Percentiles rank a stretch among this genome's conserved stretches.
Evolutionary conservation across 176 grass and related monocot genomes (phyloP).

Genomic region (Oryza brachyantha): DNA sequence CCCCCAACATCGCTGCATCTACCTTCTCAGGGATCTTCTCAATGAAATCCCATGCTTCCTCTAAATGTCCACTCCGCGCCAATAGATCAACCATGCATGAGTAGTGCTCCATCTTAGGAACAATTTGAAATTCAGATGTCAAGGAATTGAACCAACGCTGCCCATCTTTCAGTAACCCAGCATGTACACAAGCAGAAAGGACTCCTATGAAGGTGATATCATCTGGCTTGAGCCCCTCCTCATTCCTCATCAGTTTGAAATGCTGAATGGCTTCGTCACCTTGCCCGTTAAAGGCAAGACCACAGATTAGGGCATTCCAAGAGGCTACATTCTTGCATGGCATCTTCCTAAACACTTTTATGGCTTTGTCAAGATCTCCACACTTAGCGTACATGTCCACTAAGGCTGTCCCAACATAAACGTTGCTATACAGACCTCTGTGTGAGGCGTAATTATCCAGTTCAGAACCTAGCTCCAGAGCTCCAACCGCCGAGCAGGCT

Average conservation of each 20-base stretch:
- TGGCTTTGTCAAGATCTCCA: constrained; percentile 55
- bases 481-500: constrained; percentile 70
- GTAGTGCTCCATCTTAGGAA: constrained; percentile 75
- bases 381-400: constrained; percentile 92
- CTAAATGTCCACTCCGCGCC: constrained; percentile 62
- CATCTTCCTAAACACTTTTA: constrained; percentile 59
- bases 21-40: constrained; percentile 59
- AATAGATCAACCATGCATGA: constrained; percentile 88
- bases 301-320: constrained; percentile 89
- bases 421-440: constrained; percentile 57
- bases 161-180: constrained; percentile 62
- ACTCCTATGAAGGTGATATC: constrained; percentile 73
- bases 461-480: constrained; percentile 62
- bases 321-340: constrained; percentile 64
- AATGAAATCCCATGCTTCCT: constrained; percentile 76
- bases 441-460: constrained; percentile 53
- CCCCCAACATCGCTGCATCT: constrained; percentile 75
- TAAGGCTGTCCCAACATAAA: constrained; percentile 77
- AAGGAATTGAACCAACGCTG: constrained; percentile 59
- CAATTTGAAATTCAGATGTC: constrained; percentile 46
- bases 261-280: constrained; percentile 54
- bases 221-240: constrained; percentile 45
- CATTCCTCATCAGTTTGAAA: constrained; percentile 63
- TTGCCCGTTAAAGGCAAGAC: constrained; percentile 57
- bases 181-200: constrained; percentile 82